phyloP scores from a whole-genome alignment of 2,329 filamentous ascomycete genomes.

The Trichoderma oligosporum region DNA sequence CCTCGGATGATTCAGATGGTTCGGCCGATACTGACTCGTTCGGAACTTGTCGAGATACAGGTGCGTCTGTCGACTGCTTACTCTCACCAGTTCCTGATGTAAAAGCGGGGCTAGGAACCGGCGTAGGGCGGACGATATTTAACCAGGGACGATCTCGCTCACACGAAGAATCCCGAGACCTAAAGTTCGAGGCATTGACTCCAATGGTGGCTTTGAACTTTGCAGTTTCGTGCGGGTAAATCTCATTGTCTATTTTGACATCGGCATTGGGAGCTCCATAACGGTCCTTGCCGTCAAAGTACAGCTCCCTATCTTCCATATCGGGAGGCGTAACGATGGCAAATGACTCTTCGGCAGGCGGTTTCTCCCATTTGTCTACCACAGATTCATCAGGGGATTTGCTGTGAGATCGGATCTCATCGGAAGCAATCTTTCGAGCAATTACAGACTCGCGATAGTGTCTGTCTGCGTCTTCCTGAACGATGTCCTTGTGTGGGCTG shows the following conservation, averaged over 20 bases:
- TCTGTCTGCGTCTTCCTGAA: conserved; percentile 56
- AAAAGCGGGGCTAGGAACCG: conserved; percentile 39
- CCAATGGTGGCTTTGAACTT: conserved; percentile 32
- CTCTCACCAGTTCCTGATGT: conserved; percentile 39
- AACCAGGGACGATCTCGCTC: conserved; percentile 56
- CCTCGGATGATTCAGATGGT: conserved; percentile 28
- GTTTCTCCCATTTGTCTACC: conserved; percentile 50
- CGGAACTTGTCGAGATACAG: conserved; percentile 23
- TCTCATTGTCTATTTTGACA: conserved; percentile 56
- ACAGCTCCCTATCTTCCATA: conserved; percentile 41
- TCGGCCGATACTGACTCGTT: conserved; percentile 6
- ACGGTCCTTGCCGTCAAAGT: conserved; percentile 40
- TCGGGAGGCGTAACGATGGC: conserved; percentile 55
- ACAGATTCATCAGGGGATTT: conserved; percentile 52
- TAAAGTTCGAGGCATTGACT: conserved; percentile 35
- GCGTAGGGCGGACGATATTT: conserved; percentile 60
- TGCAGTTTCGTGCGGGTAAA: conserved; percentile 50
- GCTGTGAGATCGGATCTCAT: conserved; percentile 52
- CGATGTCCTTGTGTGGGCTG: conserved; percentile 37
- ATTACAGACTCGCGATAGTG: conserved; percentile 54
- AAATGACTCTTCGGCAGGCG: conserved; percentile 35
- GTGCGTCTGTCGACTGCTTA: conserved; percentile 22
- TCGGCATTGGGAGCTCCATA: conserved; percentile 62
- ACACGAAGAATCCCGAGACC: conserved; percentile 50
- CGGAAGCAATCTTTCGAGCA: conserved; percentile 51